Evolutionary conservation across 2,329 filamentous ascomycete species (phyloP).

Genomic region (Colletotrichum trifolii): DNA sequence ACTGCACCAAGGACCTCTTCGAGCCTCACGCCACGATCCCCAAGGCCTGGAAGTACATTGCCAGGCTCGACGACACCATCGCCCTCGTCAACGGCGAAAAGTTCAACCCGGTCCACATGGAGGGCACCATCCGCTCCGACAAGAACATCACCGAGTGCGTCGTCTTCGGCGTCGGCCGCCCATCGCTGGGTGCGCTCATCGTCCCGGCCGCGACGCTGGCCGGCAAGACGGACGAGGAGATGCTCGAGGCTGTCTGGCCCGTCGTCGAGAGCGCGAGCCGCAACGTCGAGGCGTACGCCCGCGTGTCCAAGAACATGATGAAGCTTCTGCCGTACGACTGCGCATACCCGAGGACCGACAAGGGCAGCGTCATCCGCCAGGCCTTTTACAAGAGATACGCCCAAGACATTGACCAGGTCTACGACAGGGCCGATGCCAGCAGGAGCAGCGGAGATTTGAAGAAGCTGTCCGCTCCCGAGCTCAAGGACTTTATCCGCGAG

Average conservation of each 20-base stretch:
- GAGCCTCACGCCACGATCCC: conserved; percentile 60
- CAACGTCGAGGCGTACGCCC: conserved; percentile 45
- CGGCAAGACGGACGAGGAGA: conserved; percentile 39
- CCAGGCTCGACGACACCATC: conserved; percentile 70
- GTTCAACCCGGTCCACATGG: conserved; percentile 72
- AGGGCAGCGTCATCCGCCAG: conserved; percentile 46
- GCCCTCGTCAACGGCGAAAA: conserved; percentile 75
- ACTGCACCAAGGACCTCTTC: conserved; percentile 73
- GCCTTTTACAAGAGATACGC: conserved; percentile 36
- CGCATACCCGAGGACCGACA: conserved; percentile 54
- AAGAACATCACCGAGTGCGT: conserved; percentile 63
- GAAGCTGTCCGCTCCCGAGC: conserved; percentile 40
- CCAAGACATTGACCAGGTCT: conserved; percentile 41
- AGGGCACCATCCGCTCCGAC: conserved; percentile 61
- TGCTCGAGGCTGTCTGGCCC: conserved; percentile 48
- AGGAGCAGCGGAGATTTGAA: conserved; percentile 34
- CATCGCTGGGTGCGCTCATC: conserved; percentile 67
- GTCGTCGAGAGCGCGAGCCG: conserved; percentile 46
- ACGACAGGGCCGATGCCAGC: conserved; percentile 44
- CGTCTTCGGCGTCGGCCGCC: conserved; percentile 69
- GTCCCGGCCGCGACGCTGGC: conserved; percentile 48
- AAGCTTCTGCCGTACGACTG: conserved; percentile 55
- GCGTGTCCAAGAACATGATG: conserved; percentile 61
- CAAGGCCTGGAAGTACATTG: conserved; percentile 71
- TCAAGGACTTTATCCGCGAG: conserved; percentile 48